A percentile compares a stretch with the other conserved stretches of the same genome.
Conservation (phyloP, 495 filamentous ascomycete species). For the Bryoglossum gracile region DNA sequence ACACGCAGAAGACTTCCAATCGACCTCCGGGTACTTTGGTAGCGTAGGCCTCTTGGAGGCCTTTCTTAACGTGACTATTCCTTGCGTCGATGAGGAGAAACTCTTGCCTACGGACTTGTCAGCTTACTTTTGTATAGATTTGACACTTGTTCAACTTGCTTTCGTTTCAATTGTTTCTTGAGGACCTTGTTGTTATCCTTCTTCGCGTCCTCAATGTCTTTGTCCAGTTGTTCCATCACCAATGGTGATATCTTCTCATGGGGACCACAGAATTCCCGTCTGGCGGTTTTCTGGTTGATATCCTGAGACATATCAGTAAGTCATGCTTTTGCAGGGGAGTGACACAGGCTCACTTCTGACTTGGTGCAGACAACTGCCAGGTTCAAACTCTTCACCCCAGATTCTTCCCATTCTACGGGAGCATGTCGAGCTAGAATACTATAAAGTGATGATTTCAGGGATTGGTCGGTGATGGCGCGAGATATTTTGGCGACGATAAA, state of each 20-base stretch:
- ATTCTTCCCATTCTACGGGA: slow-evolving; percentile 17
- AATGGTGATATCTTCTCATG: slow-evolving; percentile 8
- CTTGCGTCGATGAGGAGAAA: slow-evolving; percentile 25
- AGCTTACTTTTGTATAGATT: slow-evolving; percentile 3
- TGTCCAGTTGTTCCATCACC: slow-evolving; percentile 13
- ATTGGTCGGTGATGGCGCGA: slow-evolving; percentile 24
- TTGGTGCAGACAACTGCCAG: slow-evolving; percentile 26
- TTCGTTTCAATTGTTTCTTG: slow-evolving; percentile 13
- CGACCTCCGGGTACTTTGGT: slow-evolving; percentile 12
- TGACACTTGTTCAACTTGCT: slow-evolving; percentile 1
- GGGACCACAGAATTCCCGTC: slow-evolving; percentile 19
- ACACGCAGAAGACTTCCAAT: slow-evolving; percentile 28
- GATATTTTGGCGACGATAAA: slow-evolving; percentile 28
- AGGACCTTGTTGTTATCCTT: slow-evolving; percentile 1
- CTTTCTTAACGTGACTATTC: slow-evolving; percentile 22
- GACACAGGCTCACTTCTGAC: slow-evolving; percentile 14
- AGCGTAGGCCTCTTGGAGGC: slow-evolving; percentile 16
- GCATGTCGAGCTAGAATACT: slow-evolving; percentile 15
- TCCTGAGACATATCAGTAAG: slow-evolving; percentile 11
- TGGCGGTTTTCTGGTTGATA: slow-evolving; percentile 22
- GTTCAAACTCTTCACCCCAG: slow-evolving; percentile 14
- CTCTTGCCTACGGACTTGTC: slow-evolving; percentile 20
- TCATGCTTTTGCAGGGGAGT: not conserved
- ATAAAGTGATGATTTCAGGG: slow-evolving; percentile 22
- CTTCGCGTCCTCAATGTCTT: slow-evolving; percentile 17